Conservation (phyloP, 106 monocot genomes). For the Hemerocallis citrina region DNA sequence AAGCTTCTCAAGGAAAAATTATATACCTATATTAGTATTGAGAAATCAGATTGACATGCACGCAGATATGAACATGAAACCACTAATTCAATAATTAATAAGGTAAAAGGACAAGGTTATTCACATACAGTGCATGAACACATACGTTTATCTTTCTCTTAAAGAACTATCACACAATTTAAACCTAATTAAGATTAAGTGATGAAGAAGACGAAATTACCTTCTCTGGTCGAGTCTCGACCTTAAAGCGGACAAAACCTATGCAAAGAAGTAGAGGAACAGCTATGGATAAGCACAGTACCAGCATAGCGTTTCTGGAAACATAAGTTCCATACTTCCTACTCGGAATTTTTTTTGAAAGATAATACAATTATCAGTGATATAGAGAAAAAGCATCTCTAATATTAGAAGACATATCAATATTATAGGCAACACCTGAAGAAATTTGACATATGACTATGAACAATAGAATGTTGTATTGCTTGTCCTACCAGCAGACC, state of each 20-base stretch:
- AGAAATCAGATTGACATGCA: background rate
- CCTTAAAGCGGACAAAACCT: conserved; percentile 67
- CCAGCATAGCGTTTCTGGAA: conserved; percentile 52
- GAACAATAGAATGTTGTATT: conserved; percentile 45
- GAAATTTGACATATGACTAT: conserved; percentile 54
- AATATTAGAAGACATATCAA: background rate
- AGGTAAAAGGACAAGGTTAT: no score
- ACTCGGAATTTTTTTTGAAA: conserved; percentile 9
- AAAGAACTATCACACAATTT: no score
- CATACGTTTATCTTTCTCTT: no score
- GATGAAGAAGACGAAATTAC: conserved; percentile 24
- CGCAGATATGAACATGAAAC: background rate
- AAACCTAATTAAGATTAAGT: no score
- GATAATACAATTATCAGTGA: background rate
- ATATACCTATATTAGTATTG: no score
- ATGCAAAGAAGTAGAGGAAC: conserved; percentile 73
- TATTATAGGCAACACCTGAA: conserved; percentile 52
- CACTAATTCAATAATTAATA: background rate
- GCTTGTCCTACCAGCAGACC: conserved; percentile 8
- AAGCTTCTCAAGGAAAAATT: no score
- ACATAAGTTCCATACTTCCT: conserved; percentile 80
- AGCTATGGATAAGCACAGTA: conserved; percentile 59
- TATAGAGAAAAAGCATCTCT: background rate
- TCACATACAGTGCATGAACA: no score
- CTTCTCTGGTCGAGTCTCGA: conserved; percentile 94